Evolutionary conservation across 2,329 filamentous ascomycete species (phyloP).

Genomic region (Rutstroemia sp.): DNA sequence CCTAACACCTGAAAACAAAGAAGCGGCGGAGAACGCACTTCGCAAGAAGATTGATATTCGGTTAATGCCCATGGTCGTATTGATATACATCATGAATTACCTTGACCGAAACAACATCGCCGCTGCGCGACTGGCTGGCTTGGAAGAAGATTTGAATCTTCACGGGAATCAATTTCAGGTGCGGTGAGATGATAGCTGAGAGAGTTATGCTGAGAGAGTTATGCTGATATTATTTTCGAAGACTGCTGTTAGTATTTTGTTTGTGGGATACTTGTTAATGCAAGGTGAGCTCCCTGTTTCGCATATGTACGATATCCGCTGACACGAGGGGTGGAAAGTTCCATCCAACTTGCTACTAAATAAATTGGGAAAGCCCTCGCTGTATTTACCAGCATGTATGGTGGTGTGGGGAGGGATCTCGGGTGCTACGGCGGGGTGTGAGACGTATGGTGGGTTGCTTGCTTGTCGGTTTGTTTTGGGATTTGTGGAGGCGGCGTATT

Average conservation of each 20-base stretch:
- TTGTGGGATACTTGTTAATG: constrained; percentile 34
- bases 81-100: constrained; percentile 68
- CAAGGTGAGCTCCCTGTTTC: constrained; percentile 19
- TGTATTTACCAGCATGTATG: constrained; percentile 45
- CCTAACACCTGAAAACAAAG: constrained; percentile 44
- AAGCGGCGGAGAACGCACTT: constrained; percentile 46
- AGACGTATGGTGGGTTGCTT: constrained; percentile 39
- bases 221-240: constrained; percentile 18
- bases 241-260: constrained; percentile 35
- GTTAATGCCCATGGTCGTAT: constrained; percentile 57
- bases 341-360: constrained; percentile 43
- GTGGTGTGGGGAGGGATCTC: constrained; percentile 43
- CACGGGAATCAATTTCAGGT: constrained; percentile 34
- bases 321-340: constrained; percentile 21
- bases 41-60: constrained; percentile 58
- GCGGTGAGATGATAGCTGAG: neutral
- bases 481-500: constrained; percentile 48
- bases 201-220: neutral
- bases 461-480: constrained; percentile 43
- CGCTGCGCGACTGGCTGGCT: constrained; percentile 43
- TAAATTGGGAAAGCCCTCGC: constrained; percentile 40
- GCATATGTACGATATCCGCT: neutral
- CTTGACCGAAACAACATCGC: constrained; percentile 53
- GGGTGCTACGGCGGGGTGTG: constrained; percentile 39
- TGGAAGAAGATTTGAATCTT: constrained; percentile 37